phyloP scores from a whole-genome alignment of 2,329 filamentous ascomycete species.

The Boeremia lycopersici region DNA sequence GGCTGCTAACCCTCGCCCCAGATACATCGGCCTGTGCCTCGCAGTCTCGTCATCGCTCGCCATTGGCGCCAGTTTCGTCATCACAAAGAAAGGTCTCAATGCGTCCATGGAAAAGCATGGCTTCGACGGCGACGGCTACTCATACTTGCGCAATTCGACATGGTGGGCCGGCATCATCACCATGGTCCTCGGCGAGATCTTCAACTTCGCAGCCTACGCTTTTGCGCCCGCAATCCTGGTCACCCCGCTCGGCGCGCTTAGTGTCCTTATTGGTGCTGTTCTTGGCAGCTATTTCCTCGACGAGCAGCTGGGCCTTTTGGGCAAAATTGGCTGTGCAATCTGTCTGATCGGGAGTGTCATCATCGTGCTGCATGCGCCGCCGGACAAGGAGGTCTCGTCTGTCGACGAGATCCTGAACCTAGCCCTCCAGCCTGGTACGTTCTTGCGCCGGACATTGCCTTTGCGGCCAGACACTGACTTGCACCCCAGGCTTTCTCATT shows the following conservation, averaged over 20 bases:
- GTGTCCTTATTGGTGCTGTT: constrained; percentile 92
- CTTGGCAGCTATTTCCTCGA: constrained; percentile 92
- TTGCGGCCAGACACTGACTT: constrained; percentile 16
- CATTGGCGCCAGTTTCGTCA: constrained; percentile 82
- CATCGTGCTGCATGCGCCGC: constrained; percentile 95
- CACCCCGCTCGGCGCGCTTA: constrained; percentile 90
- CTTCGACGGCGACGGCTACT: constrained; percentile 94
- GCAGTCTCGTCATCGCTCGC: constrained; percentile 47
- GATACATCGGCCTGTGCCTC: constrained; percentile 50
- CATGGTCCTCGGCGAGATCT: constrained; percentile 93
- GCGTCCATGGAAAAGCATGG: constrained; percentile 90
- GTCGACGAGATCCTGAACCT: constrained; percentile 91
- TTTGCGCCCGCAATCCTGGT: constrained; percentile 99
- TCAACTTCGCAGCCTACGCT: constrained; percentile 97
- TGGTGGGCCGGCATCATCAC: constrained; percentile 92
- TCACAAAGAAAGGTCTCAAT: constrained; percentile 97
- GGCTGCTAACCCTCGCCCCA: constrained; percentile 37
- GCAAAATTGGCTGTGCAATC: constrained; percentile 93
- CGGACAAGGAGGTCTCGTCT: constrained; percentile 87
- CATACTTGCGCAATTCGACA: constrained; percentile 90
- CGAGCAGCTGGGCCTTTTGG: constrained; percentile 86
- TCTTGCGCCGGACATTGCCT: neutral
- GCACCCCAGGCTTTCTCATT: constrained; percentile 77
- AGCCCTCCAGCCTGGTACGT: constrained; percentile 84
- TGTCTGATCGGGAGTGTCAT: constrained; percentile 96